Evolutionary conservation across 2,329 filamentous ascomycete genomes (phyloP).

Genomic region (Aspergillus carbonarius): DNA sequence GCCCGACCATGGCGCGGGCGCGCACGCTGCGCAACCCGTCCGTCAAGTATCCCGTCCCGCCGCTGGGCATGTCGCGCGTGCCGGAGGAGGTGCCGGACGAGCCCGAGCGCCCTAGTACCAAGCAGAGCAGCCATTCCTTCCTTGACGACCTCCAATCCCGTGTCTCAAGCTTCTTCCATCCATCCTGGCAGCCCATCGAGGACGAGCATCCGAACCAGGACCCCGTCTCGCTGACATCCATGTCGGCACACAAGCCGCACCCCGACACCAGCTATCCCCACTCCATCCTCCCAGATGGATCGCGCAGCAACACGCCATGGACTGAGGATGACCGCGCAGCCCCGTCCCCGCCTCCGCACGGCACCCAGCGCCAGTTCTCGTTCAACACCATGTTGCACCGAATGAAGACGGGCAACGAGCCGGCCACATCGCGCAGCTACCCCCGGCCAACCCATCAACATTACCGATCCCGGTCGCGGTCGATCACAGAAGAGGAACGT

Average conservation of each 20-base stretch:
- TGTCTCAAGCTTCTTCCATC: constrained; percentile 38
- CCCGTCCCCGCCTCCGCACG: constrained; percentile 44
- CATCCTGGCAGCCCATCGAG: constrained; percentile 33
- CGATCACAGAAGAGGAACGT: constrained; percentile 75
- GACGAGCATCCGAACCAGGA: constrained; percentile 50
- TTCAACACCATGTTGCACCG: constrained; percentile 82
- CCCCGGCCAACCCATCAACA: constrained; percentile 43
- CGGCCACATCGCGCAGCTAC: constrained; percentile 36
- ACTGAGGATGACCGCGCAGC: constrained; percentile 28
- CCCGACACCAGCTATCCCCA: constrained; percentile 42
- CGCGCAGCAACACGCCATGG: constrained; percentile 42
- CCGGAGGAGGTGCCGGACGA: constrained; percentile 58
- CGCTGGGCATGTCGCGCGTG: constrained; percentile 83
- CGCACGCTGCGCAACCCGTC: constrained; percentile 38
- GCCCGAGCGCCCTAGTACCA: constrained; percentile 29
- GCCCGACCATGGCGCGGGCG: constrained; percentile 38
- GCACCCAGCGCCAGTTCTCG: constrained; percentile 77
- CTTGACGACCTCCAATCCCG: constrained; percentile 40
- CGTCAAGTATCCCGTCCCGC: constrained; percentile 63
- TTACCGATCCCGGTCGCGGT: constrained; percentile 34
- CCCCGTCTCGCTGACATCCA: constrained; percentile 59
- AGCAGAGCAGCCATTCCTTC: constrained; percentile 35
- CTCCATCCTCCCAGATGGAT: constrained; percentile 32
- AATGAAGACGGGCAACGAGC: constrained; percentile 25
- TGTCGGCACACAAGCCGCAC: constrained; percentile 55